Conservation (phyloP, 352 stramenopile genomes). For the Phytophthora agathidicida region DNA sequence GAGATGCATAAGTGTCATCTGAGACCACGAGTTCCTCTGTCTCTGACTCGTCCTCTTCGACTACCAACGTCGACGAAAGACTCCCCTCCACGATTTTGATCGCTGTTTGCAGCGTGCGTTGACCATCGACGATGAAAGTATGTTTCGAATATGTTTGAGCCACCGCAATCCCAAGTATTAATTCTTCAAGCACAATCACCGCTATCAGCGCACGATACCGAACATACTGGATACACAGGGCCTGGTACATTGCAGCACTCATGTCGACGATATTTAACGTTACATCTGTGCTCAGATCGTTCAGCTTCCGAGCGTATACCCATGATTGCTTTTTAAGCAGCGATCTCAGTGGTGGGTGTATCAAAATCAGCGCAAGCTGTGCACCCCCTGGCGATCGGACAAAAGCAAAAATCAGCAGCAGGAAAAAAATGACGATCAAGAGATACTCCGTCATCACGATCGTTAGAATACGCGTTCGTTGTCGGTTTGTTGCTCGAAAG, state of each 20-base stretch:
- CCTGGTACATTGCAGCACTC: conserved; percentile 36
- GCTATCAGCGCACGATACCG: conserved; percentile 6
- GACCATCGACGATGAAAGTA: conserved; percentile 33
- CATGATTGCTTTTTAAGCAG: conserved; percentile 34
- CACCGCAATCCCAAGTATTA: conserved; percentile 28
- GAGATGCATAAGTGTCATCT: neutral
- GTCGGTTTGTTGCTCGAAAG: neutral
- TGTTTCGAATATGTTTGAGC: conserved; percentile 32
- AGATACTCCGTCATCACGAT: conserved; percentile 14
- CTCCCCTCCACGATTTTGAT: conserved; percentile 40
- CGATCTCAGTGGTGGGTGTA: conserved; percentile 31
- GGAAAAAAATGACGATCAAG: conserved; percentile 21
- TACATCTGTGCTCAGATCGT: conserved; percentile 49
- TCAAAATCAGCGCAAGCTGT: conserved; percentile 33
- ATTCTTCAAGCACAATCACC: conserved; percentile 32
- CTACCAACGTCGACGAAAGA: conserved; percentile 5
- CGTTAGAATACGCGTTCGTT: conserved; percentile 4
- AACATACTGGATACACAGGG: conserved; percentile 34
- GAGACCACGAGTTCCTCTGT: neutral
- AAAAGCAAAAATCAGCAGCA: conserved; percentile 35
- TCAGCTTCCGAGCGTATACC: conserved; percentile 37
- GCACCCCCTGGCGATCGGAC: conserved; percentile 14
- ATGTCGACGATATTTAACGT: conserved; percentile 53
- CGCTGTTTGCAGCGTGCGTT: conserved; percentile 28
- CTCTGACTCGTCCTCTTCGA: conserved; percentile 7